Percentiles rank a stretch among this genome's conserved stretches.
phyloP scores from a whole-genome alignment of 148 eudicot species.

The Cornus suecica region DNA sequence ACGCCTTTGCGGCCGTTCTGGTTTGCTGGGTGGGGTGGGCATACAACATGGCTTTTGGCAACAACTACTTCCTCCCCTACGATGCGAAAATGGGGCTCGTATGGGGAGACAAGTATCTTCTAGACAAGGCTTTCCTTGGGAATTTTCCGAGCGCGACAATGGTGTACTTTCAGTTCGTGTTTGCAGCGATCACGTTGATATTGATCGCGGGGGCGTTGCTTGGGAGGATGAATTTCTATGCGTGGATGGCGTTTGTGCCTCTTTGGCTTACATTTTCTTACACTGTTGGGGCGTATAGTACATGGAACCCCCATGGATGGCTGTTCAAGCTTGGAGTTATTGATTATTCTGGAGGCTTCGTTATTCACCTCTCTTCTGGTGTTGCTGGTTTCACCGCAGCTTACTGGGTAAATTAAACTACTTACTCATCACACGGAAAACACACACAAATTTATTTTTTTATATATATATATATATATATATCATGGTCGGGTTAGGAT shows the following conservation, averaged over 20 bases:
- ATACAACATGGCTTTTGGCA: slow-evolving; percentile 32
- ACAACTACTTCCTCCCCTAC: slow-evolving; percentile 7
- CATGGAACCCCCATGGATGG: slow-evolving; percentile 43
- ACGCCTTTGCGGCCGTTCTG: slow-evolving; percentile 40
- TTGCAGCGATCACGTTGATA: slow-evolving; percentile 42
- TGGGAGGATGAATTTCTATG: slow-evolving; percentile 41
- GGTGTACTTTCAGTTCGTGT: slow-evolving; percentile 44
- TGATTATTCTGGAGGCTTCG: slow-evolving; percentile 42
- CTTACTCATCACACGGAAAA: no score
- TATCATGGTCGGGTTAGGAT: no score
- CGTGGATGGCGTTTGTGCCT: slow-evolving; percentile 50
- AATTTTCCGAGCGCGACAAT: slow-evolving; percentile 34
- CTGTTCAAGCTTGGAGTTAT: slow-evolving; percentile 26
- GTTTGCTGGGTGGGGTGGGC: slow-evolving; percentile 50
- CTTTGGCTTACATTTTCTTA: slow-evolving; percentile 42
- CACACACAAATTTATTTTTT: no score
- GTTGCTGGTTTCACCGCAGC: slow-evolving; percentile 49
- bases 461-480: no score
- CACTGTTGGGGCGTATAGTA: slow-evolving; percentile 32
- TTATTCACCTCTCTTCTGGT: slow-evolving; percentile 42
- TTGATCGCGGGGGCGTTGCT: slow-evolving; percentile 38
- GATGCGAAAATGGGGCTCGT: slow-evolving; percentile 21
- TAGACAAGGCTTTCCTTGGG: slow-evolving; percentile 19
- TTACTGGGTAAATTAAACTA: slow-evolving; percentile 27
- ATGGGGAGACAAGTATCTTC: slow-evolving; percentile 26